Conservation (phyloP, 106 monocot species). For the Posidonia australis region DNA sequence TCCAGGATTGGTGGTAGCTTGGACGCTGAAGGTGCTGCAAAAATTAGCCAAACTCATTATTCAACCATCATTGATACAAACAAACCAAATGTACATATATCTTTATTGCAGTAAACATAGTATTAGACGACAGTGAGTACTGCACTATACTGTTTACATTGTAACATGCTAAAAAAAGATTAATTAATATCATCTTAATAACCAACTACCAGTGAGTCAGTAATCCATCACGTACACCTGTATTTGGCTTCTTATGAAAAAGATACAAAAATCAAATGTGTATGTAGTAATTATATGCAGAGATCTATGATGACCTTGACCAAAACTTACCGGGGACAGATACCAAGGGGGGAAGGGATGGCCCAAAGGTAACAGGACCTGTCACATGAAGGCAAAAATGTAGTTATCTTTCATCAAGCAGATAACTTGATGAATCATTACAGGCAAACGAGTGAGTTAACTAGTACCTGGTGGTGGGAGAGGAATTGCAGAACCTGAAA, state of each 20-base stretch:
- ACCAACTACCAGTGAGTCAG: no score
- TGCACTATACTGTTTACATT: no score
- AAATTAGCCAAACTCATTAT: neutral
- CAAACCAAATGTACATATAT: no score
- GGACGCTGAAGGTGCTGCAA: conserved; percentile 1
- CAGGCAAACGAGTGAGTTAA: neutral
- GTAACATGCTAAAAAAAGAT: no score
- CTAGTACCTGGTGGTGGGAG: conserved; percentile 10
- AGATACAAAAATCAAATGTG: neutral
- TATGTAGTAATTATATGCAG: neutral
- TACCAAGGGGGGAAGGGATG: conserved; percentile 3
- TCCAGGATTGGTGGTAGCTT: conserved; percentile 4
- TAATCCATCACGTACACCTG: no score
- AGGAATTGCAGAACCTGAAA: conserved; percentile 8
- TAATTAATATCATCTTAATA: no score
- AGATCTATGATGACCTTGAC: neutral
- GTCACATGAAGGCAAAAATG: neutral
- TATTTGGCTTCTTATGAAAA: no score
- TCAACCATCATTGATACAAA: no score
- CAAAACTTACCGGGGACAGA: neutral
- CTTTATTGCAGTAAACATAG: no score
- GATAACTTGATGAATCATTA: neutral
- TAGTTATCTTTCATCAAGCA: neutral
- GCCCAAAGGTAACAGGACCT: conserved; percentile 6
- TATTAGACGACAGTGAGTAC: no score